Evolutionary conservation across 2,329 filamentous ascomycete genomes (phyloP).

Genomic region (Xylaria sp.): DNA sequence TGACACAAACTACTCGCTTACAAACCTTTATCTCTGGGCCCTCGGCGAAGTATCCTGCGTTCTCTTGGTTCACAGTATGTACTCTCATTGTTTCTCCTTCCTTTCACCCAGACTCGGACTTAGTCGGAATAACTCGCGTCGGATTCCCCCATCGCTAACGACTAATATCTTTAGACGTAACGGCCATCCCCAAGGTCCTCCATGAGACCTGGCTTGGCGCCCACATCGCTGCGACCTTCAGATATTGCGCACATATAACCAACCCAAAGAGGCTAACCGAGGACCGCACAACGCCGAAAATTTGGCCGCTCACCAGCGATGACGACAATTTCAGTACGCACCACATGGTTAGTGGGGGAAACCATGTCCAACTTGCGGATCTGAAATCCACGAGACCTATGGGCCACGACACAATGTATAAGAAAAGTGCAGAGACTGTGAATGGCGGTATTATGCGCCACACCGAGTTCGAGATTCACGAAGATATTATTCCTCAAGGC

Average conservation of each 20-base stretch:
- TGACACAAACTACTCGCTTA: not conserved
- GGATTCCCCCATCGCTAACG: not conserved
- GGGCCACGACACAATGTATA: not conserved
- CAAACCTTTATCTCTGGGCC: not conserved
- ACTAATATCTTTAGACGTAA: not conserved
- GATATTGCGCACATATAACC: not conserved
- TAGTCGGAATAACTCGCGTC: not conserved
- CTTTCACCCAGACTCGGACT: not conserved
- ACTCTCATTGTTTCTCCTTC: not conserved
- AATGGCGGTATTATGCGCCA: not conserved
- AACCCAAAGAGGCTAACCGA: not conserved
- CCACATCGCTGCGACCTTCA: not conserved
- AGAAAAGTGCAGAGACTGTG: not conserved
- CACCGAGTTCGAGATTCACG: not conserved
- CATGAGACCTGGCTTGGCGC: not conserved
- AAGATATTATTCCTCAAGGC: not conserved
- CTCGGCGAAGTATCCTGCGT: not conserved
- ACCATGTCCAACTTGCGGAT: not conserved
- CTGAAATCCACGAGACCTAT: not conserved
- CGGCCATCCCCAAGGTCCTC: not conserved
- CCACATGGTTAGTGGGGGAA: not conserved
- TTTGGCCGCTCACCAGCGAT: not conserved
- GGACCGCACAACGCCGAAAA: not conserved
- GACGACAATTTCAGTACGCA: not conserved
- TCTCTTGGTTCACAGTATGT: not conserved